Conservation (phyloP, 78 protist genomes). For the Dictyostelium brefeldianum region DNA sequence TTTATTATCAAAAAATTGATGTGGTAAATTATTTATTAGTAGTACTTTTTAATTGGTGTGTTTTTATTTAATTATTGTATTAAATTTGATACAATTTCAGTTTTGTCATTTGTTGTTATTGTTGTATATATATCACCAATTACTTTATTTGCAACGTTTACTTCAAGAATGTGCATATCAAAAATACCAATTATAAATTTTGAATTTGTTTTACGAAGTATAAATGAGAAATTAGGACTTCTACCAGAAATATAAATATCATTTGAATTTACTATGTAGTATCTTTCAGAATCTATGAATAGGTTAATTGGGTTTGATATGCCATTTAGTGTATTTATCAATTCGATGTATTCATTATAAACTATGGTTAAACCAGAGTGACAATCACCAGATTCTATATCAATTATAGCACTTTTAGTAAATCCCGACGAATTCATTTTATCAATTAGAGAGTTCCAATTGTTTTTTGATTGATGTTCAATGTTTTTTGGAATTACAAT, state of each 20-base stretch:
- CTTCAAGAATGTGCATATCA: neutral
- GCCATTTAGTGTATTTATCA: neutral
- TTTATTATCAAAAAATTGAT: too few species aligned
- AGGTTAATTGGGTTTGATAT: neutral
- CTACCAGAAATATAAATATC: neutral
- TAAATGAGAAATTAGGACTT: neutral
- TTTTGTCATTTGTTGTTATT: neutral
- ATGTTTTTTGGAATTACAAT: too few species aligned
- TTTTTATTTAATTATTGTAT: neutral
- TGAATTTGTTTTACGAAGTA: neutral
- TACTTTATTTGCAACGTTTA: neutral
- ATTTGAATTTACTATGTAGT: neutral
- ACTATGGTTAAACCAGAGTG: neutral
- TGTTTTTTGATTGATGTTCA: too few species aligned
- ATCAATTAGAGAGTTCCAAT: too few species aligned
- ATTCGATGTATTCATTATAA: neutral
- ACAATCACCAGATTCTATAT: neutral
- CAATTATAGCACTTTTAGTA: neutral
- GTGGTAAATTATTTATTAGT: too few species aligned
- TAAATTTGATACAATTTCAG: neutral
- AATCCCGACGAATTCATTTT: neutral
- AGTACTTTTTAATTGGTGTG: too few species aligned
- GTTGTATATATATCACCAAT: neutral
- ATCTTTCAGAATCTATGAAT: neutral
- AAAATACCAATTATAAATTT: neutral